Evolutionary conservation across 2,329 filamentous ascomycete genomes (phyloP), one percentile per base, ranked within the genome.

Genomic region (Trichothecium roseum): DNA sequence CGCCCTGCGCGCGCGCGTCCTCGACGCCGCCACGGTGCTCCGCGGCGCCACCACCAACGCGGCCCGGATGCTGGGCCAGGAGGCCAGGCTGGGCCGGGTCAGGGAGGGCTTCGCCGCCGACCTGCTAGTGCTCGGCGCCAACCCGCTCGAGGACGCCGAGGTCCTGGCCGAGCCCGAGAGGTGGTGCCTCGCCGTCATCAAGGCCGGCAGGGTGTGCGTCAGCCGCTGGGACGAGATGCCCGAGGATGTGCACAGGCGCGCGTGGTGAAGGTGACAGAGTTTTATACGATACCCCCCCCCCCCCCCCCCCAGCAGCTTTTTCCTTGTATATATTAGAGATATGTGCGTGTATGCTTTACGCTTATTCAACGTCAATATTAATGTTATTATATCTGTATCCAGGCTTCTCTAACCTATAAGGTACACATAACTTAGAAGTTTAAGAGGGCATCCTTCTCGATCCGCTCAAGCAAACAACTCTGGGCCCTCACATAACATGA

Each of bases 71-170:
- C 41, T 75, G 33, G 47, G 61, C 8, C 58, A 64, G 42, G 64
- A 65, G 17, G 49, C 58, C 3, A 55, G 52, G 18, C 45, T 76
- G 12, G 73, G 72, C 0, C 62, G 69, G 43, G 49, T 77, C 3
- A 61, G 60, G 41, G 51, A 57, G 14, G 69, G 68, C 0, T 72
- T 66, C 39, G 52, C 55, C 3, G 72, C 72, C 0, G 73, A 78
- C 48, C 31, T 78, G 30, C 42, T 77, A 22, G 53, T 77, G 3
- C 44, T 75, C 29, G 63, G 64, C 27, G 42, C 46, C 28, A 74
- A 74, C 44, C 73, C 72, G 3, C 48, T 78, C 36, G 62, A 74
- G n/a, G 63, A 77, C 45, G 62, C 76, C 14, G 57, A 57, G 0
- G 53, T 74, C 4, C 46, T 78, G 18, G 66, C 67, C 40, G 45